These are phyloP conservation scores for Vanilla planifolia DNA, from an alignment of 106 monocot species.

Conservation along the genomic window DNA sequence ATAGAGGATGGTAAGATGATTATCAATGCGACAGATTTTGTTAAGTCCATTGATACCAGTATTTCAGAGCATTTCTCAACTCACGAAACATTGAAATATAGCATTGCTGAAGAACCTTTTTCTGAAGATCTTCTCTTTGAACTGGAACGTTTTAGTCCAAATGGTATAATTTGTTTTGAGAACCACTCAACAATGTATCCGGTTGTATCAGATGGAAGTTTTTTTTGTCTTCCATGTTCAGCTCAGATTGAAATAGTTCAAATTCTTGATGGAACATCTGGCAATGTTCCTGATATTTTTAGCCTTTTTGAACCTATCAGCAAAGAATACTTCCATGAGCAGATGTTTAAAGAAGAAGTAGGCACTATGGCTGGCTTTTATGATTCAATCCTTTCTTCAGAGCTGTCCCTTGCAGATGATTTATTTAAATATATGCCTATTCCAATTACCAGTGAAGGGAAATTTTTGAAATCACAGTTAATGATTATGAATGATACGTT, in stretches of 20 bases:
- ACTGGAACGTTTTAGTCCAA: slow-evolving; percentile 46
- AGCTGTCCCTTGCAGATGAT: slow-evolving; percentile 75
- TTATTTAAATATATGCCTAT: slow-evolving; percentile 69
- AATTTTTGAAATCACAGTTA: slow-evolving; percentile 21
- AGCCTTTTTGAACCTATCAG: slow-evolving; percentile 16
- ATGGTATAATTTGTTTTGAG: slow-evolving; percentile 34
- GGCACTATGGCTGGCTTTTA: slow-evolving; percentile 30
- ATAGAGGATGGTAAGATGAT: slow-evolving; percentile 20
- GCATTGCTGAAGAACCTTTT: slow-evolving; percentile 16
- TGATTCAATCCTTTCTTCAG: slow-evolving; percentile 63
- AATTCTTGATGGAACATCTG: slow-evolving; percentile 45
- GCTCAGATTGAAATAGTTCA: slow-evolving; percentile 59
- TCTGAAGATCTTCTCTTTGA: slow-evolving; percentile 47
- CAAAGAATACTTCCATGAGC: slow-evolving; percentile 25
- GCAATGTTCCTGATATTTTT: slow-evolving; percentile 33
- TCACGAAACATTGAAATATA: slow-evolving; percentile 18
- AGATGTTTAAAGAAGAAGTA: slow-evolving; percentile 35
- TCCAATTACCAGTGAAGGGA: slow-evolving; percentile 50
- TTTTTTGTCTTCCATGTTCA: slow-evolving; percentile 38
- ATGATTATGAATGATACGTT: slow-evolving; percentile 35
- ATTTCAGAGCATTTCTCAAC: slow-evolving; percentile 28
- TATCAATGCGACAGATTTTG: slow-evolving; percentile 34
- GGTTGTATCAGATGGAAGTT: slow-evolving; percentile 32
- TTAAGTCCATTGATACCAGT: slow-evolving; percentile 20
- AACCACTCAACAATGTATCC: slow-evolving; percentile 39